Evolutionary conservation across 1,284 basidiomycete genomes (phyloP), one percentile per base, ranked within the genome.

Genomic region (Limonomyces culmigenus): DNA sequence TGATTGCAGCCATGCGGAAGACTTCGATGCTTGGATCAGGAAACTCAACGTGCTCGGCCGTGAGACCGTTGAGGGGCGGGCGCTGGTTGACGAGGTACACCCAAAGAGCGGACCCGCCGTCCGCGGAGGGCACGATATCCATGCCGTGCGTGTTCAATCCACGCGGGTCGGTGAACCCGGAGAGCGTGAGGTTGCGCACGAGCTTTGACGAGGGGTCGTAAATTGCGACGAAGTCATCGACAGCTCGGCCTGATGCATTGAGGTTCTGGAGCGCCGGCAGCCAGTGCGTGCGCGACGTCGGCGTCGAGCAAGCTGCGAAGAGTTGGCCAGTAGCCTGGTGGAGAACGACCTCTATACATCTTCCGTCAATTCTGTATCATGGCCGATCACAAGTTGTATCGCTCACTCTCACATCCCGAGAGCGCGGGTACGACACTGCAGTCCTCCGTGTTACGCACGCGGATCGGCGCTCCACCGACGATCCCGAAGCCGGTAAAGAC

Each of bases 1-100:
- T n/a, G n/a, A n/a, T n/a, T n/a, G n/a, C n/a, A n/a, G n/a, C n/a
- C n/a, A n/a, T n/a, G 43, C 65, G 65, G 50, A 85, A 84, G 18
- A 85, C 60, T 46, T 85, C 80, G 14, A 86, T 58, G 32, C 62
- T 67, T 1, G 76, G 79, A 47, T 84, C 73, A 5, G 79, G 75
- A 27, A 8, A 27, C n/a, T n/a, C n/a, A 4, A 63, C 55, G n/a
- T 46, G 38, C n/a, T 41, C 45, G 2, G 67, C 52, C 19, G 59
- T 47, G 11, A 17, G 8, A n/a, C 48, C 50, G 5, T 51, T 52
- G 4, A 55, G 42, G 1, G 65, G 60, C 4, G 59, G 63, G 13
- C 73, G 67, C 47, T 81, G 75, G 47, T 81, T 83, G 40, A 80
- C 58, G 14, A 78, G 54, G 47, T 79, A 83, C 10, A 83, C 56